Conservation (phyloP, 2,329 filamentous ascomycete genomes). For the Allantophomopsis cytisporea region DNA sequence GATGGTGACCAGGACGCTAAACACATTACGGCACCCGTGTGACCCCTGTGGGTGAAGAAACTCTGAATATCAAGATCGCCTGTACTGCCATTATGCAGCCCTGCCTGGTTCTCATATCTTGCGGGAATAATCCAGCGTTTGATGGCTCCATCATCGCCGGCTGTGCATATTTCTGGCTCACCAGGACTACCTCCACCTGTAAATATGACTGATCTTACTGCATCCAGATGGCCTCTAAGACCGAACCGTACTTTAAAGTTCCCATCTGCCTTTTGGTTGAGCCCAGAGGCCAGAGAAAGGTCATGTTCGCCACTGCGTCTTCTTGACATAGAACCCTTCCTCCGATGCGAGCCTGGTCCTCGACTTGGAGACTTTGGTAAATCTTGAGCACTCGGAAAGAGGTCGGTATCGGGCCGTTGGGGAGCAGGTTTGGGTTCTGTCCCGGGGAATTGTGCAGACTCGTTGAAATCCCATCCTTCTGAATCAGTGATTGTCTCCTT, state of each 20-base stretch:
- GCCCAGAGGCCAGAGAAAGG: slow-evolving; percentile 32
- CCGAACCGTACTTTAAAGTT: slow-evolving; percentile 91
- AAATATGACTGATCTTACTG: slow-evolving; percentile 89
- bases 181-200: slow-evolving; percentile 90
- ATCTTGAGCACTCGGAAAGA: slow-evolving; percentile 71
- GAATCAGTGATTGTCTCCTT: slow-evolving; percentile 36
- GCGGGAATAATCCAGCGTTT: slow-evolving; percentile 93
- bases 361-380: slow-evolving; percentile 70
- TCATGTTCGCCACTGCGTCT: slow-evolving; percentile 58
- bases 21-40: slow-evolving; percentile 79
- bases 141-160: slow-evolving; percentile 87
- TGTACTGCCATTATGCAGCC: slow-evolving; percentile 25
- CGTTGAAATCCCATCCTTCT: slow-evolving; percentile 91
- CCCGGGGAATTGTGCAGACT: slow-evolving; percentile 49
- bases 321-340: slow-evolving; percentile 68
- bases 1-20: slow-evolving; percentile 79
- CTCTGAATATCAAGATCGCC: slow-evolving; percentile 80
- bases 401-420: slow-evolving; percentile 72
- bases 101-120: slow-evolving; percentile 51
- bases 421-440: slow-evolving; percentile 32
- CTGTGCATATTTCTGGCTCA: slow-evolving; percentile 93
- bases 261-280: slow-evolving; percentile 48
- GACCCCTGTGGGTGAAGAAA: slow-evolving; percentile 91
- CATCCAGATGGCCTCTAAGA: slow-evolving; percentile 82
- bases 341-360: slow-evolving; percentile 53